These are phyloP conservation scores for Chrysanthemum makinoi DNA, from an alignment of 129 eudicot species.

Conservation along the genomic window DNA sequence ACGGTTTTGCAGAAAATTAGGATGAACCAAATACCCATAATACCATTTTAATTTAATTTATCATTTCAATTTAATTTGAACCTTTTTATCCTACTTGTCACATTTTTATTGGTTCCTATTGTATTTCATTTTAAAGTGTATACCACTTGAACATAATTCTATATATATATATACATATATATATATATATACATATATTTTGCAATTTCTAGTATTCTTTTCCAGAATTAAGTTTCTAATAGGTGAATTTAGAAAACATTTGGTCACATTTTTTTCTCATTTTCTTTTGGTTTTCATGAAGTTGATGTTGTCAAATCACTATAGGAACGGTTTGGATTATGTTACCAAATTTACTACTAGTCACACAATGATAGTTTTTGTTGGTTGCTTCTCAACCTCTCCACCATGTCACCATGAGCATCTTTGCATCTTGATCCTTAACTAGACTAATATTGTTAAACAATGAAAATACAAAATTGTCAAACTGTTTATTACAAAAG, in stretches of 20 bases:
- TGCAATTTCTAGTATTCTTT: conserved; percentile 1
- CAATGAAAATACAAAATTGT: not conserved
- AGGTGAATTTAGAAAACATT: not conserved
- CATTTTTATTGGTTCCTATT: too few relatives aligned
- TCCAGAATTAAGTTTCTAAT: not conserved
- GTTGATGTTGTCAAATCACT: not conserved
- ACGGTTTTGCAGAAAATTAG: too few relatives aligned
- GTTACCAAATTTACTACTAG: conserved; percentile 1
- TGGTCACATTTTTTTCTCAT: not conserved
- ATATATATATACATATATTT: too few relatives aligned
- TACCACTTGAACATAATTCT: too few relatives aligned
- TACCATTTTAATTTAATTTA: too few relatives aligned
- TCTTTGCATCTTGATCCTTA: conserved; percentile 12
- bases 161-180: too few relatives aligned
- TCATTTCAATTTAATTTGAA: too few relatives aligned
- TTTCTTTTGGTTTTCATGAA: not conserved
- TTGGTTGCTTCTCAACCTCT: not conserved
- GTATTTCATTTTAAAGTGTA: too few relatives aligned
- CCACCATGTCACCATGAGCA: not conserved
- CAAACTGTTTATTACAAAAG: not conserved
- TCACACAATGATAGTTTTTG: not conserved
- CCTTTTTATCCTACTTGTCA: too few relatives aligned
- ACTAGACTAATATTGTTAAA: conserved; percentile 1
- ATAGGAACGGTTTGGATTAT: not conserved
- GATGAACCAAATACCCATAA: too few relatives aligned